Percentiles rank a stretch among this genome's conserved stretches.
These are phyloP conservation scores for Fusarium sulawesiense DNA, from an alignment of 2,329 filamentous ascomycete species.

Conservation along the genomic window DNA sequence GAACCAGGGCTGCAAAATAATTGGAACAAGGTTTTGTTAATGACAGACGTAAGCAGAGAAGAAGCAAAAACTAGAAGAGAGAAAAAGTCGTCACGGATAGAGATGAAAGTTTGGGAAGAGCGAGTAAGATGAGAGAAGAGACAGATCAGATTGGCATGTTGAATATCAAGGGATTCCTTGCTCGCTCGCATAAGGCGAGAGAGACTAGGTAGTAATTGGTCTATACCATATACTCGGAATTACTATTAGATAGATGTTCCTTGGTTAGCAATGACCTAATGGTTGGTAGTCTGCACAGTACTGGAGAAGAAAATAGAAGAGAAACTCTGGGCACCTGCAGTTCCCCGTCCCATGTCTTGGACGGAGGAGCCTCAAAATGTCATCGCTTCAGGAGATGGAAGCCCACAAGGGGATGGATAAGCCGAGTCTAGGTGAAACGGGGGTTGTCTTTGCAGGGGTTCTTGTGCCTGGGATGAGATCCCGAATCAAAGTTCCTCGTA, in stretches of 20 bases:
- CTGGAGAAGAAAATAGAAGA: background rate
- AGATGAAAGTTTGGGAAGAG: background rate
- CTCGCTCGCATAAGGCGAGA: conserved; percentile 31
- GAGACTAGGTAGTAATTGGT: background rate
- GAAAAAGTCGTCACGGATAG: conserved; percentile 6
- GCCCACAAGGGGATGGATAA: conserved; percentile 29
- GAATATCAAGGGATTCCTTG: conserved; percentile 39
- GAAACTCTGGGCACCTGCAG: conserved; percentile 15
- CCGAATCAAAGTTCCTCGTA: background rate
- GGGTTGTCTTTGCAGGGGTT: conserved; percentile 23
- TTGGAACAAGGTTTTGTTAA: conserved; percentile 15
- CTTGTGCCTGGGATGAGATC: background rate
- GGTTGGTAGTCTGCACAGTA: background rate
- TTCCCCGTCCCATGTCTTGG: conserved; percentile 37
- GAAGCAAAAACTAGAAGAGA: conserved; percentile 22
- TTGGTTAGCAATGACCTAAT: conserved; percentile 21
- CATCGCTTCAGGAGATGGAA: conserved; percentile 24
- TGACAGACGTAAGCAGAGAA: conserved; percentile 29
- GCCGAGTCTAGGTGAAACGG: conserved; percentile 36
- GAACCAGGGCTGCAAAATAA: conserved; percentile 33
- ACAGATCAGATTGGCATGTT: conserved; percentile 23
- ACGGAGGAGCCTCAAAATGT: conserved; percentile 37
- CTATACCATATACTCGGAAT: background rate
- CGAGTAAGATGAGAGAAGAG: conserved; percentile 6
- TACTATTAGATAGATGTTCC: background rate